Evolutionary conservation across 352 stramenopile genomes (phyloP), one percentile per base, ranked within the genome.

Genomic region (Aphanomyces stellatus): DNA sequence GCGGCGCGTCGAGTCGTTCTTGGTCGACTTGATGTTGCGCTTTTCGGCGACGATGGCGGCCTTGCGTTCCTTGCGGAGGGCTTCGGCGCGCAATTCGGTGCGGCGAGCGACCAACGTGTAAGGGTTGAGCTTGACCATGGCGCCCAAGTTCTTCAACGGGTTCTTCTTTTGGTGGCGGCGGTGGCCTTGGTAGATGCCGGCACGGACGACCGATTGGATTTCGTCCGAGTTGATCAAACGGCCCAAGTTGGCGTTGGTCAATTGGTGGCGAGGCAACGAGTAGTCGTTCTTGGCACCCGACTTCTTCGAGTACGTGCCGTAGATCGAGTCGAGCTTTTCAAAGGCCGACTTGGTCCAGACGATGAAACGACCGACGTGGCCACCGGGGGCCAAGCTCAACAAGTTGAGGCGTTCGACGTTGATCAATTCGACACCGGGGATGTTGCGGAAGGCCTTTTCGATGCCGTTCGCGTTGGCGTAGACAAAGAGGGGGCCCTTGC

Each of bases 181-280:
- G 70, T 87, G 79, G 76, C 89, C 91, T 68, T 85, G 74, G 74
- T 94, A 91, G 82, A 97, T 98, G 73, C 90, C 90, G 31, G 96
- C 85, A 73, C 96, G 96, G 59, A 99, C 71, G 53, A 99, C 93
- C 70, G 87, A 98, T 85, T 99, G 96, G 76, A 99, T 97, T 80
- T 93, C 84, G 75, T 99, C 96, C 40, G 94, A 99, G 93, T 99
- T 99, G 72, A 99, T 99, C 75, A 99, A 88, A 92, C 96, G 96
- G 69, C 93, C 95, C 51, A 99, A 75, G 82, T 99, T 98, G 69
- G 96, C 96, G 78, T 99, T 99, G 78, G 88, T 91, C 91, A 99
- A 98, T 69, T 89, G 70, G 74, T 97, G 82, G 66, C 90, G 85
- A 63, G 97, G 97, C 34, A 99, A 88, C 74, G 82, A 76, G 87